These are phyloP conservation scores for Talaromyces atroroseus DNA, from an alignment of 2,329 filamentous ascomycete species.

Conservation along the genomic window DNA sequence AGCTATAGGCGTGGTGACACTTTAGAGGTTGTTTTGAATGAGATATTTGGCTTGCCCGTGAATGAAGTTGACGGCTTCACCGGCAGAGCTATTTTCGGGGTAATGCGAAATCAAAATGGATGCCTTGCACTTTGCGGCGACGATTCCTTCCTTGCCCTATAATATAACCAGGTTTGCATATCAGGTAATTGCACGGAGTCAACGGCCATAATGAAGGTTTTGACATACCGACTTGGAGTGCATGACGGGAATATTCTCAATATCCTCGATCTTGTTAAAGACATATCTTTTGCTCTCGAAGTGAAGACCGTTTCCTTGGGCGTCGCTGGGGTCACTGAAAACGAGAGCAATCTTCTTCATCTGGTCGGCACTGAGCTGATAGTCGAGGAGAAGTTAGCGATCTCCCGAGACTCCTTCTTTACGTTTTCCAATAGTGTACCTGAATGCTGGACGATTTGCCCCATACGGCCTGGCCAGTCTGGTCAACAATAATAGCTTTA, in stretches of 20 bases:
- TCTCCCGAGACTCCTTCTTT: not conserved
- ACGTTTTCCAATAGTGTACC: conserved; percentile 46
- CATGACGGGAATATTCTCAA: conserved; percentile 9
- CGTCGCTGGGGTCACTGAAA: conserved; percentile 42
- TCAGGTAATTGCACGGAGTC: not conserved
- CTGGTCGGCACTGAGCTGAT: conserved; percentile 49
- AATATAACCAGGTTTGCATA: conserved; percentile 10
- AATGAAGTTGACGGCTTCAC: conserved; percentile 71
- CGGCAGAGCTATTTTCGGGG: conserved; percentile 65
- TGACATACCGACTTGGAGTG: conserved; percentile 7
- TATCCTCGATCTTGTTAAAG: conserved; percentile 15
- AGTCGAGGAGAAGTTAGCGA: not conserved
- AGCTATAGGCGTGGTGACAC: not conserved
- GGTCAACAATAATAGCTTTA: conserved; percentile 78
- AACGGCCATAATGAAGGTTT: not conserved
- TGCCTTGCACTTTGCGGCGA: conserved; percentile 80
- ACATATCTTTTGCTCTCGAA: conserved; percentile 57
- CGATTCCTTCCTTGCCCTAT: conserved; percentile 73
- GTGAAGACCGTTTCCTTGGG: not conserved
- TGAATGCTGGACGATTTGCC: conserved; percentile 64
- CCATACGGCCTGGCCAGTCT: conserved; percentile 75
- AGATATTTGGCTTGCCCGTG: conserved; percentile 85
- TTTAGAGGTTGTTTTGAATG: conserved; percentile 48
- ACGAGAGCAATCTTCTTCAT: conserved; percentile 50
- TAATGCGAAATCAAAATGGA: conserved; percentile 88